Evolutionary conservation across 179 eudicot genomes (phyloP), one percentile per base, ranked within the genome.

Genomic region (Spergularia azorica): DNA sequence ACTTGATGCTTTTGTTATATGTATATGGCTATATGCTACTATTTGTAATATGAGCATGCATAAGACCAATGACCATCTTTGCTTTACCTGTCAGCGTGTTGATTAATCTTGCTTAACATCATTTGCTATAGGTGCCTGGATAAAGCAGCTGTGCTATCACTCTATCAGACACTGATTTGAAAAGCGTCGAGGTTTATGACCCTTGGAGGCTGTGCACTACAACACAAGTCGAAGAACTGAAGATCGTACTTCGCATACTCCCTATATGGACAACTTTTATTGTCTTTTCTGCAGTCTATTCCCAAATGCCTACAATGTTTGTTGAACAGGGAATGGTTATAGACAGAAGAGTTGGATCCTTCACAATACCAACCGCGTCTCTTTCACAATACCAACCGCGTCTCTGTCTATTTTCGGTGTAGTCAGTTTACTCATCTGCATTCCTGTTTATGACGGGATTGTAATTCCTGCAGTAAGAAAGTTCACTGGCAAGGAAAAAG

Each of bases 251-350:
- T 17, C 77, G 87, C 50, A 75, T 86, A 77, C 73, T 79, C 36
- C 89, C 89, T 9, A 81, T 86, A 4, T 83, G 86, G 86, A 81
- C 84, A 8, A 68, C 86, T 2, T 87, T 85, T 0, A 86, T 86
- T 61, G 78, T 86, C 13, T 79, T 83, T 59, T 50, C 74, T 63
- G 72, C 85, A 13, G 84, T 82, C 2, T 84, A 84, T 79, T 67
- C 80, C 18, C 89, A 86, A 79, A 81, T 82, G 83, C 63, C 77
- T 36, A 86, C 87, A 4, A 36, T 84, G 21, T 86, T 86, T 65
- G 85, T 86, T n/a, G 82, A 81, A 50, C 89, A 86, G 68, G 89
- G 89, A 46, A 74, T 79, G 79, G 80, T 79, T 48, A 86, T 83
- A 87, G 76, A 83, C 79, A 76, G 80, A 72, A 64, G 68, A 20